Evolutionary conservation across 1,284 basidiomycete genomes (phyloP).

Genomic region (Coniferiporia weirii): DNA sequence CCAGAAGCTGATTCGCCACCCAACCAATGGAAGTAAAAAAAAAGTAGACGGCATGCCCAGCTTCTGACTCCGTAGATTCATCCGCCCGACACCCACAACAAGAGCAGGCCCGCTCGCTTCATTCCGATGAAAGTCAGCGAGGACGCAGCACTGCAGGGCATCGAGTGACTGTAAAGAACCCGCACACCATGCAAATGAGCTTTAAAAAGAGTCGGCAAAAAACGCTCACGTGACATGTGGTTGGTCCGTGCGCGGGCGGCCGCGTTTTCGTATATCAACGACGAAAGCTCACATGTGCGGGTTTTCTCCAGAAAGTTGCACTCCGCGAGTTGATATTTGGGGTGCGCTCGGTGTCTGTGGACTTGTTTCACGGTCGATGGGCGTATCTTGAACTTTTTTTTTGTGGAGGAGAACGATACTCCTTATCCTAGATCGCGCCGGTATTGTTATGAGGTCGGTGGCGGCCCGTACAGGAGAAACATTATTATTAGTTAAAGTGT

Average conservation of each 20-base stretch:
- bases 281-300: no score
- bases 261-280: conserved; percentile 21
- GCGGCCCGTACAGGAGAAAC: conserved; percentile 33
- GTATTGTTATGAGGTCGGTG: conserved; percentile 24
- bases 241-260: conserved; percentile 53
- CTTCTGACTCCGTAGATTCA: conserved; percentile 33
- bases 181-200: no score
- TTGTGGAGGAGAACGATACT: conserved; percentile 44
- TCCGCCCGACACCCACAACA: conserved; percentile 38
- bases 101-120: conserved; percentile 21
- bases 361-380: conserved; percentile 16
- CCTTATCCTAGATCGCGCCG: conserved; percentile 41
- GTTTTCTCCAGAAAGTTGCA: conserved; percentile 55
- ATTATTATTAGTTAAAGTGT: conserved; percentile 13
- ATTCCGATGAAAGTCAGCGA: conserved; percentile 20
- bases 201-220: not conserved
- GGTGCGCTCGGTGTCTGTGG: conserved; percentile 33
- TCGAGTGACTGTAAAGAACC: conserved; percentile 59
- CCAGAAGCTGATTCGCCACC: conserved; percentile 67
- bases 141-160: conserved; percentile 32
- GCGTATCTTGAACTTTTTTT: conserved; percentile 17
- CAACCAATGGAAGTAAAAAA: conserved; percentile 36
- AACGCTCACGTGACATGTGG: not conserved
- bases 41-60: conserved; percentile 68
- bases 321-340: conserved; percentile 69